A percentile compares a stretch with the other conserved stretches of the same genome.
Conservation (phyloP, 805 yeast species). For the Suhomyces sp. region DNA sequence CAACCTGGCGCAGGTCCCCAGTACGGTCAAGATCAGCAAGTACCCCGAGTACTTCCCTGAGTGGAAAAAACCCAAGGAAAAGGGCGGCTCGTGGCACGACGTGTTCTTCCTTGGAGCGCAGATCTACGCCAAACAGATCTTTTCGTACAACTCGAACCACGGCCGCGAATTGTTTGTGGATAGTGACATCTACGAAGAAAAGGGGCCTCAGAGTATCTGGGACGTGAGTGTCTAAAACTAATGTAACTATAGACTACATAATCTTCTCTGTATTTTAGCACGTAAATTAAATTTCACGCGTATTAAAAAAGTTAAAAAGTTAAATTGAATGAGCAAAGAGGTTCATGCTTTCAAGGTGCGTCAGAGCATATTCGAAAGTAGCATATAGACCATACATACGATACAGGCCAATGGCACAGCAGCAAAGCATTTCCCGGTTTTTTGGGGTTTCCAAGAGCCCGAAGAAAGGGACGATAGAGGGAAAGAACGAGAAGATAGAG, state of each 20-base stretch:
- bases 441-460: slow-evolving; percentile 12
- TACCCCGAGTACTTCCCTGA: slow-evolving; percentile 92
- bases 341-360: neutral
- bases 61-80: slow-evolving; percentile 65
- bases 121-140: slow-evolving; percentile 82
- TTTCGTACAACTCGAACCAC: slow-evolving; percentile 54
- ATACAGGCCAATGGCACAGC: slow-evolving; percentile 16
- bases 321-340: neutral
- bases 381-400: neutral
- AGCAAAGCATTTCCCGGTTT: slow-evolving; percentile 34
- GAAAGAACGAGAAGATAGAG: neutral
- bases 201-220: slow-evolving; percentile 85
- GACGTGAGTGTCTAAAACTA: slow-evolving; percentile 32
- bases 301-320: neutral
- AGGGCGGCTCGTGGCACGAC: slow-evolving; percentile 64
- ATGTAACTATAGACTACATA: neutral
- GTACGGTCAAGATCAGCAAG: slow-evolving; percentile 62
- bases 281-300: neutral
- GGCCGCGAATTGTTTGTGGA: slow-evolving; percentile 62
- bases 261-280: neutral
- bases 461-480: no score
- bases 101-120: slow-evolving; percentile 82
- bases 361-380: neutral
- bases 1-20: slow-evolving; percentile 66
- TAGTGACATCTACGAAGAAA: slow-evolving; percentile 67